These are phyloP conservation scores for Acanthamoeba castellanii DNA, from an alignment of 208 protist species.

Conservation along the genomic window DNA sequence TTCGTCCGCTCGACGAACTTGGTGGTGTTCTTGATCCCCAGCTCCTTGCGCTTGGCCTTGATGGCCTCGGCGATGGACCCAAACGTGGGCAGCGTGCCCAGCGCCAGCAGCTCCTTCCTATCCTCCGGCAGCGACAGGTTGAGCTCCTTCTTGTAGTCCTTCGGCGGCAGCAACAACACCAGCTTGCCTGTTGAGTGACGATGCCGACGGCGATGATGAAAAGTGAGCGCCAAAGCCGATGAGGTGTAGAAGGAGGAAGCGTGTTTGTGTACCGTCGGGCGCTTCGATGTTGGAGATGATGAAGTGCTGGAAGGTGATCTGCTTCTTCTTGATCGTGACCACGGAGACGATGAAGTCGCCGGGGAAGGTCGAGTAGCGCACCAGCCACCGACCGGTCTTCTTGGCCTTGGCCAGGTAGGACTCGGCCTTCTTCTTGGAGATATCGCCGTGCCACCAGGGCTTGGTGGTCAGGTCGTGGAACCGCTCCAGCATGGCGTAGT, in stretches of 20 bases:
- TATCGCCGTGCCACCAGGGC: slow-evolving; percentile 56
- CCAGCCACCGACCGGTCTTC: slow-evolving; percentile 36
- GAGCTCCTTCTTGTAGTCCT: slow-evolving; percentile 58
- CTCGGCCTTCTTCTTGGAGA: slow-evolving; percentile 69
- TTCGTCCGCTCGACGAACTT: slow-evolving; percentile 48
- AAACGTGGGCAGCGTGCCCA: slow-evolving; percentile 33
- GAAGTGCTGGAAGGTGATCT: slow-evolving; percentile 51
- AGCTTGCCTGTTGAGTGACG: background rate
- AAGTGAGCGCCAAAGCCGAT: background rate
- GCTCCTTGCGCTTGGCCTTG: slow-evolving; percentile 48
- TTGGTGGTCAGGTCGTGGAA: slow-evolving; percentile 51
- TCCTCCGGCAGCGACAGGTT: slow-evolving; percentile 47
- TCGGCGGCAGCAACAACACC: slow-evolving; percentile 24
- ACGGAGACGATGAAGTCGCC: slow-evolving; percentile 65
- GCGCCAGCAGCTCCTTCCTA: slow-evolving; percentile 27
- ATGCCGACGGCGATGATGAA: background rate
- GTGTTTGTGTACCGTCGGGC: background rate
- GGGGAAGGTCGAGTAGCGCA: slow-evolving; percentile 42
- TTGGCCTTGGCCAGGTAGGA: slow-evolving; percentile 41
- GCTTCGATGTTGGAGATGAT: slow-evolving; percentile 52
- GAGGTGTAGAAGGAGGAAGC: background rate
- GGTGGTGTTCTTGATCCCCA: slow-evolving; percentile 43
- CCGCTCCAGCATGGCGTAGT: slow-evolving; percentile 38
- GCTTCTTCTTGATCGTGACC: slow-evolving; percentile 56
- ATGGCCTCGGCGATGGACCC: slow-evolving; percentile 18